These are phyloP conservation scores for Ashbya aceris DNA, from an alignment of 1,139 yeast genomes.

Conservation along the genomic window DNA sequence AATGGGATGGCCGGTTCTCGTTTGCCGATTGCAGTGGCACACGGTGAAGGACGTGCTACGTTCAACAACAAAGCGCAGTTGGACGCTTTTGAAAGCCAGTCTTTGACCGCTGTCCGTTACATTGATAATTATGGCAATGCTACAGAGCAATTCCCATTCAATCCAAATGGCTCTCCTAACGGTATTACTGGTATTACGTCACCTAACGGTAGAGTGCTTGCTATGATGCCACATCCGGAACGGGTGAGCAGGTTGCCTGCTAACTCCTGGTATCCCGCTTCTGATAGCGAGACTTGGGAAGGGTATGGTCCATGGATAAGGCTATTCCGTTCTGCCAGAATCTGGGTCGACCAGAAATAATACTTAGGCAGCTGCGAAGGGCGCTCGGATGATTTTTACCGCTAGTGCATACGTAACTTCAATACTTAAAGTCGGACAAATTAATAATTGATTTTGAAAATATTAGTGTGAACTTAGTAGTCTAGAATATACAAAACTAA, in stretches of 20 bases:
- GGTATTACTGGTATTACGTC: constrained; percentile 91
- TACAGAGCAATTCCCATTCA: constrained; percentile 80
- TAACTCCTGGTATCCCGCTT: constrained; percentile 82
- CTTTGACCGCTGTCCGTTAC: constrained; percentile 59
- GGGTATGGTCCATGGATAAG: constrained; percentile 93
- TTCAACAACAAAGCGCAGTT: constrained; percentile 40
- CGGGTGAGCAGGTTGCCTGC: constrained; percentile 82
- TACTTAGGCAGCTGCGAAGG: background rate
- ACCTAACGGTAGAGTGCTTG: constrained; percentile 89
- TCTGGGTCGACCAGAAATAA: constrained; percentile 60
- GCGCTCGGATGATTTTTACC: too few relatives aligned
- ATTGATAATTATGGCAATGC: constrained; percentile 85
- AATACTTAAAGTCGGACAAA: too few relatives aligned
- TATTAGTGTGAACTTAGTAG: too few relatives aligned
- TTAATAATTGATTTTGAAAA: too few relatives aligned
- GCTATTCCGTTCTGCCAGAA: constrained; percentile 86
- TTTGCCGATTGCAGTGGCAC: constrained; percentile 95
- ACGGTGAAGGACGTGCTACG: constrained; percentile 93
- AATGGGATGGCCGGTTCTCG: constrained; percentile 86
- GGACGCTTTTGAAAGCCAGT: constrained; percentile 40
- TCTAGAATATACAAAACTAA: too few relatives aligned
- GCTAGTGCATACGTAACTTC: too few relatives aligned
- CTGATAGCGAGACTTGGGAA: constrained; percentile 53
- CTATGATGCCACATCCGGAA: constrained; percentile 99
- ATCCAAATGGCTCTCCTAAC: constrained; percentile 92